Conservation (phyloP, 352 stramenopile genomes). For the Phytopythium mirpurense region DNA sequence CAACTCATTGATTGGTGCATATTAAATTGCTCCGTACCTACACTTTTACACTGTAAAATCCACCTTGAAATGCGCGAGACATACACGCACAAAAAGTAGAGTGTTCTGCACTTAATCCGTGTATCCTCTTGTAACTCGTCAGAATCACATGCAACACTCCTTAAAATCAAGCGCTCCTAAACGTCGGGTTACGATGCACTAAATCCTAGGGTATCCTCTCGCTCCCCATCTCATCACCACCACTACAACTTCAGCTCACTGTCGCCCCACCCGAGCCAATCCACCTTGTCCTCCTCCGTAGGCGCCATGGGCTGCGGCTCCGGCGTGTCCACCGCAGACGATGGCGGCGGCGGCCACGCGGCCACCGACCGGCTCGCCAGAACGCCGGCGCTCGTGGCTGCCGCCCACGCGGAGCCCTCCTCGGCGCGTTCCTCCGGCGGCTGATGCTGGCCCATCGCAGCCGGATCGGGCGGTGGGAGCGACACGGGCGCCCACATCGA, state of each 20-base stretch:
- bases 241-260: background rate
- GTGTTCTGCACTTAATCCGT: no score
- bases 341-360: slow-evolving; percentile 5
- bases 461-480: background rate
- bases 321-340: background rate
- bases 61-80: no score
- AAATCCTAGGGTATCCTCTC: background rate
- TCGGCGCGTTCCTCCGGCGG: background rate
- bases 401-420: background rate
- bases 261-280: background rate
- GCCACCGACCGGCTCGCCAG: slow-evolving; percentile 2
- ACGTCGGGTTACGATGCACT: background rate
- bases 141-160: no score
- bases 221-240: background rate
- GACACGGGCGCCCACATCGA: slow-evolving; percentile 1
- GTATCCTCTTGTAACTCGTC: no score
- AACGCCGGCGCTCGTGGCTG: slow-evolving; percentile 2
- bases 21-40: no score
- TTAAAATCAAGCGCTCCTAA: background rate
- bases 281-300: slow-evolving; percentile 2
- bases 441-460: background rate
- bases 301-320: background rate
- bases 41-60: no score
- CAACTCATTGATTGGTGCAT: no score
- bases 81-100: no score